Conservation (phyloP, 768 basidiomycete species). For the Tubosaeta sp. region DNA sequence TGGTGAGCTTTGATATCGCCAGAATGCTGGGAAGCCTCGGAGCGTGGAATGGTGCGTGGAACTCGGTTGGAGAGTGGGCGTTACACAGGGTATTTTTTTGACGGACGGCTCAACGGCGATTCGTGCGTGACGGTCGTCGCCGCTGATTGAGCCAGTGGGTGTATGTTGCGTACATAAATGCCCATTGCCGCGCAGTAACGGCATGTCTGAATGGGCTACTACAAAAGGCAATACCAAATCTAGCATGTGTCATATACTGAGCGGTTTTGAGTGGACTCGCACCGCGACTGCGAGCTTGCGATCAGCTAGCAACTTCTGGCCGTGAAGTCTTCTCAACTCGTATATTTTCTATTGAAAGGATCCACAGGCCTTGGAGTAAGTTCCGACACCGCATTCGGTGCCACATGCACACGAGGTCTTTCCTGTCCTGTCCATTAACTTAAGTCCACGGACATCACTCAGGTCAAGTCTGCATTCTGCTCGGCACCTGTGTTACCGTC, state of each 20-base stretch:
- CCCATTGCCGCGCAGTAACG: slow-evolving; percentile 29
- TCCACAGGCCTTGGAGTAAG: slow-evolving; percentile 15
- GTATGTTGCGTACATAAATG: slow-evolving; percentile 22
- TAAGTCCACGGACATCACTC: slow-evolving; percentile 37
- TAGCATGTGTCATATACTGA: slow-evolving; percentile 16
- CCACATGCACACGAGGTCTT: slow-evolving; percentile 34
- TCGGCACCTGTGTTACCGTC: slow-evolving; percentile 34
- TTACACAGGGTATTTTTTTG: neutral
- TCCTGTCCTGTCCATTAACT: slow-evolving; percentile 36
- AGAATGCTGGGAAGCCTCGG: neutral
- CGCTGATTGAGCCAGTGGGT: neutral
- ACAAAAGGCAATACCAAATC: slow-evolving; percentile 24
- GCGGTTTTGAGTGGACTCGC: neutral
- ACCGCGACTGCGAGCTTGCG: slow-evolving; percentile 8
- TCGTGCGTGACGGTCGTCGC: neutral
- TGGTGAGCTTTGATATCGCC: neutral
- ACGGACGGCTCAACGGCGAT: neutral
- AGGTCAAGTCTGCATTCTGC: slow-evolving; percentile 25
- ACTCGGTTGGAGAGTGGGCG: neutral
- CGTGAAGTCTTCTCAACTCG: slow-evolving; percentile 5
- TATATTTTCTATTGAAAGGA: slow-evolving; percentile 15
- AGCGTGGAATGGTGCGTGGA: neutral
- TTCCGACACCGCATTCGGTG: slow-evolving; percentile 30
- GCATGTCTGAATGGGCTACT: slow-evolving; percentile 13
- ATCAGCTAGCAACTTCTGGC: slow-evolving; percentile 12